These are phyloP conservation scores for Fusarium sp. DNA, from an alignment of 2,329 filamentous ascomycete species.

Conservation along the genomic window DNA sequence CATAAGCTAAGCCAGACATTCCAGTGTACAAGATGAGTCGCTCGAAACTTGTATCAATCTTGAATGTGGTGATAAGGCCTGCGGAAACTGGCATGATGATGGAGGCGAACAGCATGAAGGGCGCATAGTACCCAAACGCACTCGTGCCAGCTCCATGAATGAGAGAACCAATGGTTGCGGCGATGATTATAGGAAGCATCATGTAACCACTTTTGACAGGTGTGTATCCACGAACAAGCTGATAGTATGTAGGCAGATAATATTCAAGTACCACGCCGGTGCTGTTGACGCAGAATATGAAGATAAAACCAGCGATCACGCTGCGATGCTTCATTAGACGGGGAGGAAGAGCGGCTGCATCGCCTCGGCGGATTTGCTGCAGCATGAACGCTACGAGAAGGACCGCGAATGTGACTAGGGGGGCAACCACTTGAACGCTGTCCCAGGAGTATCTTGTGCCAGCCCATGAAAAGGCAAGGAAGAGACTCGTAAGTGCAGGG, in stretches of 20 bases:
- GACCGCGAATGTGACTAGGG: not conserved
- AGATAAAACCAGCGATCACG: slow-evolving; percentile 51
- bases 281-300: slow-evolving; percentile 54
- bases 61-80: slow-evolving; percentile 22
- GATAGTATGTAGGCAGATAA: slow-evolving; percentile 58
- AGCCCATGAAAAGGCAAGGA: slow-evolving; percentile 63
- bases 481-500: slow-evolving; percentile 57
- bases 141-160: slow-evolving; percentile 29
- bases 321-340: slow-evolving; percentile 56
- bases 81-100: slow-evolving; percentile 17
- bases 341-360: slow-evolving; percentile 56
- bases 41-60: slow-evolving; percentile 6
- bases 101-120: slow-evolving; percentile 32
- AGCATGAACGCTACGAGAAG: not conserved
- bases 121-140: slow-evolving; percentile 19
- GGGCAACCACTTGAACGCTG: slow-evolving; percentile 50
- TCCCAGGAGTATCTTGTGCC: slow-evolving; percentile 50
- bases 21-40: slow-evolving; percentile 19
- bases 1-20: slow-evolving; percentile 18
- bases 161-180: slow-evolving; percentile 20
- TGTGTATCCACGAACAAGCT: slow-evolving; percentile 55
- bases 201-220: slow-evolving; percentile 50
- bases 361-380: slow-evolving; percentile 6
- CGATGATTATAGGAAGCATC: slow-evolving; percentile 38
- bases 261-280: slow-evolving; percentile 50